phyloP scores from a whole-genome alignment of 2,329 filamentous ascomycete species.

The Trichophyton rubrum region DNA sequence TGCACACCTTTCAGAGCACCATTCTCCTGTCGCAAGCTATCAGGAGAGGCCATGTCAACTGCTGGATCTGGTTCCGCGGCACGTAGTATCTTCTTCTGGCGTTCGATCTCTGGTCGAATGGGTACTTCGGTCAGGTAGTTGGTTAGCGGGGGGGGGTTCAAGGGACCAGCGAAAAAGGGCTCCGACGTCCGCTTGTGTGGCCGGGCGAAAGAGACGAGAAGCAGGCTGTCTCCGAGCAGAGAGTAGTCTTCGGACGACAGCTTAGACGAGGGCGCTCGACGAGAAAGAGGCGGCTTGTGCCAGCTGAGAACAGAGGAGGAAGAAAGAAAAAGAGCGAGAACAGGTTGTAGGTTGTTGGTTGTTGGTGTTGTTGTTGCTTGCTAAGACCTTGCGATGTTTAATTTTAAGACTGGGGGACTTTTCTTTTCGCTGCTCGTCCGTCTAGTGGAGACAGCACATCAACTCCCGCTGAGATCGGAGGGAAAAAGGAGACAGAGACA shows the following conservation, averaged over 20 bases:
- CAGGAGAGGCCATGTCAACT: not conserved
- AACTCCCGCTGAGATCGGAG: not conserved
- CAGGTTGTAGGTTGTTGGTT: not conserved
- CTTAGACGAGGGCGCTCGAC: not conserved
- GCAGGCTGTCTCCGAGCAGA: not conserved
- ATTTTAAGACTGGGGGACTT: too few relatives aligned
- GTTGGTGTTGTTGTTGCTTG: not conserved
- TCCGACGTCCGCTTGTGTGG: not conserved
- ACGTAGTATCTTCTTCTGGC: not conserved
- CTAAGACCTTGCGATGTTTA: not conserved
- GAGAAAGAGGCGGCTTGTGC: not conserved
- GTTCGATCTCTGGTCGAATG: not conserved
- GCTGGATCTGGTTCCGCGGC: not conserved
- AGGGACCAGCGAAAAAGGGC: not conserved
- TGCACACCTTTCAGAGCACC: not conserved
- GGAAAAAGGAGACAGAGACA: not conserved
- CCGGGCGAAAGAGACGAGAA: not conserved
- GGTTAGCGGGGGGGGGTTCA: not conserved
- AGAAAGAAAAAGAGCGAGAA: too few relatives aligned
- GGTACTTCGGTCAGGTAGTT: not conserved
- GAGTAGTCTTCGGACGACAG: not conserved
- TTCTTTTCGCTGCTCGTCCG: not conserved
- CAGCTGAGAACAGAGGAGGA: too few relatives aligned
- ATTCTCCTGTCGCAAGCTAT: not conserved
- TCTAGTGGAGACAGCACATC: not conserved